Percentiles rank a stretch among this genome's conserved stretches.
phyloP scores from a whole-genome alignment of 202 grass and related monocot genomes.

The Dendrocalamus latiflorus region DNA sequence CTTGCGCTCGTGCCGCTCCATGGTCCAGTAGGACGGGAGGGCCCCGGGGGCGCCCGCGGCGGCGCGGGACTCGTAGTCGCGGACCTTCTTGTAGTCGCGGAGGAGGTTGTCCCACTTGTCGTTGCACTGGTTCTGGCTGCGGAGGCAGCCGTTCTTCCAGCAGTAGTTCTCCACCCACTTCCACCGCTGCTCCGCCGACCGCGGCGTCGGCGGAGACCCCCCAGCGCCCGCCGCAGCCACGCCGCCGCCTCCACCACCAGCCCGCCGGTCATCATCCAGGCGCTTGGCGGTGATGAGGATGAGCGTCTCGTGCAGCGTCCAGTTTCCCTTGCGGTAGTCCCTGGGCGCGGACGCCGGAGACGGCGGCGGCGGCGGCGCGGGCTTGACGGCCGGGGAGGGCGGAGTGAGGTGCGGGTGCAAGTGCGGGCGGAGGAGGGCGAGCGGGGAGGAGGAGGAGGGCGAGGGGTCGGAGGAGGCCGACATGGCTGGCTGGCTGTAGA shows the following conservation, averaged over 20 bases:
- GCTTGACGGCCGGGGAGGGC: constrained; percentile 10
- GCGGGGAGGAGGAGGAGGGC: constrained; percentile 28
- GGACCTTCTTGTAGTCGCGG: no score
- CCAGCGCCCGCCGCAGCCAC: not conserved
- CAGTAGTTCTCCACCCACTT: constrained; percentile 99
- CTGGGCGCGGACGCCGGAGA: constrained; percentile 40
- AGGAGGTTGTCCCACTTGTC: no score
- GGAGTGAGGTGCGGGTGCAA: constrained; percentile 25
- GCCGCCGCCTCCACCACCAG: not conserved
- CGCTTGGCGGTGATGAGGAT: constrained; percentile 92
- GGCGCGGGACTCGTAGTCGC: no score
- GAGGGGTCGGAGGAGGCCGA: constrained; percentile 36
- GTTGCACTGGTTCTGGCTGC: constrained; percentile 99
- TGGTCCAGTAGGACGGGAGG: no score
- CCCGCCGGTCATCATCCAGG: constrained; percentile 81
- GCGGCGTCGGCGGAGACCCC: constrained; percentile 28
- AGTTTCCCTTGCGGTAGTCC: constrained; percentile 98
- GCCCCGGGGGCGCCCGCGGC: no score
- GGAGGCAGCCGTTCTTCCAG: constrained; percentile 83
- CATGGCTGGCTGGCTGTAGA: not conserved
- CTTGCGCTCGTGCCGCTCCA: no score
- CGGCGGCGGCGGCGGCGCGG: constrained; percentile 36
- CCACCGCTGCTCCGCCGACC: constrained; percentile 90
- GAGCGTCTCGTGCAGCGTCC: constrained; percentile 92
- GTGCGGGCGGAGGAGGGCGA: constrained; percentile 25